Base-by-base conservation (phyloP, 345 rosid genomes). In the Boechera divaricarpa region DNA sequence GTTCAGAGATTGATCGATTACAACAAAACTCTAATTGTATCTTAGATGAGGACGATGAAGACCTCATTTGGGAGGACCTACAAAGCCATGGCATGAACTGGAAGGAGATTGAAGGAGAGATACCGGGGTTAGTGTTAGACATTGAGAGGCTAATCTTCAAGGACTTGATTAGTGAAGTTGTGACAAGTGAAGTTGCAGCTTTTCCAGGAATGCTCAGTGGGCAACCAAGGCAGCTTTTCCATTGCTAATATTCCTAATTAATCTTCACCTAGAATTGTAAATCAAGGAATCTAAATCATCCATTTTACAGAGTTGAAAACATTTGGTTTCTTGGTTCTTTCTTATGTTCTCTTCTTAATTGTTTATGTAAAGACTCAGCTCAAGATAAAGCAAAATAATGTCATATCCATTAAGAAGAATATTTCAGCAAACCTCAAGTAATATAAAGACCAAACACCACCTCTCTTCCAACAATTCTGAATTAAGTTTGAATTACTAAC, bases 121-220 rank as follows among this genome's bases (percentile, higher is more conserved):
- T 83, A 79, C 85, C 96, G 0, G 87, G 85, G 64, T 33, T 92
- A 47, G 92, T 85, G 64, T 70, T 92, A 73, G 89, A 85, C 72
- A 73, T 92, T 35, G 98, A 95, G 83, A 81, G 93, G 66, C 72
- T 83, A 75, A 92, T 95, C 85, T 92, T 95, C 80, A 92, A 89
- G 68, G 99, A 92, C 82, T 81, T 95, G 57, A 79, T 95, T 53
- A 84, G 68, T 3, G 99, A 95, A 84, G 78, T 91, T 60, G 84
- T 89, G 68, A 82, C 70, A 28, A 63, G 84, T 28, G 84, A 79
- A 71, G 77, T 76, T 54, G 79, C 80, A 49, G 74, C 70, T 75
- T 77, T 38, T 31, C 82, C 67, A 74, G 74, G 79, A 67, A 80
- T 62, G 60, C 73, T 66, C 51, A 69, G 63, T 26, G 74, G 85